These are phyloP conservation scores for Fusarium sp. DNA, from an alignment of 2,329 filamentous ascomycete species.

Conservation along the genomic window DNA sequence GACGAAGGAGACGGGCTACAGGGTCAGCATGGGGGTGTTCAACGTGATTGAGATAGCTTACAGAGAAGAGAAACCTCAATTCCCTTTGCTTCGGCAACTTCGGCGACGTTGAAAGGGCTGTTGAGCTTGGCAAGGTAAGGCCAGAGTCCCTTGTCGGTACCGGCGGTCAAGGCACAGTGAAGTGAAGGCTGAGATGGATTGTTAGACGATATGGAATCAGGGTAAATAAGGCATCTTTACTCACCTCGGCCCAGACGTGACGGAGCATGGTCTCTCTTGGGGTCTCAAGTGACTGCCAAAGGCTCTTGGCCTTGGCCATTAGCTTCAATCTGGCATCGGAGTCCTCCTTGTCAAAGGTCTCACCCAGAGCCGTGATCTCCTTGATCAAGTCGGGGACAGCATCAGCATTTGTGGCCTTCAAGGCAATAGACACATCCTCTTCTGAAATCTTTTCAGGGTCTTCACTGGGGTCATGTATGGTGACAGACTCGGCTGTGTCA, in stretches of 20 bases:
- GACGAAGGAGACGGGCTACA: conserved; percentile 50
- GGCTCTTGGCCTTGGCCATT: conserved; percentile 48
- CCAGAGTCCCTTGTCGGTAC: conserved; percentile 54
- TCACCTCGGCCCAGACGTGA: conserved; percentile 58
- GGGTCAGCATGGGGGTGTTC: not conserved
- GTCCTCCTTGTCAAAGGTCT: conserved; percentile 7
- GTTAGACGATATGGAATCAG: not conserved
- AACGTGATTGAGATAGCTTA: not conserved
- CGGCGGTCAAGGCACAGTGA: conserved; percentile 44
- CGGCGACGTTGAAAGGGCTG: conserved; percentile 46
- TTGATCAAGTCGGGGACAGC: conserved; percentile 26
- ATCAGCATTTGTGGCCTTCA: conserved; percentile 18
- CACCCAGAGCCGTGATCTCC: conserved; percentile 14
- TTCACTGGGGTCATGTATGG: not conserved
- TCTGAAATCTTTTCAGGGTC: not conserved
- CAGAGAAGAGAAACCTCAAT: conserved; percentile 19
- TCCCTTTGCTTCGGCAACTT: conserved; percentile 44
- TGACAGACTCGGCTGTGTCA: not conserved
- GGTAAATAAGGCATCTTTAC: not conserved
- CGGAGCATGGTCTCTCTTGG: conserved; percentile 62
- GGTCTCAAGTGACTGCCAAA: conserved; percentile 55
- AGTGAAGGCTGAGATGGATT: conserved; percentile 33
- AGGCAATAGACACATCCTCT: conserved; percentile 22
- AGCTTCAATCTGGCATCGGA: conserved; percentile 46
- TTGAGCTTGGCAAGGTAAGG: conserved; percentile 46